A percentile compares a stretch with the other conserved stretches of the same genome.
phyloP scores from a whole-genome alignment of 495 filamentous ascomycete genomes.

The Hypoxylon fragiforme region DNA sequence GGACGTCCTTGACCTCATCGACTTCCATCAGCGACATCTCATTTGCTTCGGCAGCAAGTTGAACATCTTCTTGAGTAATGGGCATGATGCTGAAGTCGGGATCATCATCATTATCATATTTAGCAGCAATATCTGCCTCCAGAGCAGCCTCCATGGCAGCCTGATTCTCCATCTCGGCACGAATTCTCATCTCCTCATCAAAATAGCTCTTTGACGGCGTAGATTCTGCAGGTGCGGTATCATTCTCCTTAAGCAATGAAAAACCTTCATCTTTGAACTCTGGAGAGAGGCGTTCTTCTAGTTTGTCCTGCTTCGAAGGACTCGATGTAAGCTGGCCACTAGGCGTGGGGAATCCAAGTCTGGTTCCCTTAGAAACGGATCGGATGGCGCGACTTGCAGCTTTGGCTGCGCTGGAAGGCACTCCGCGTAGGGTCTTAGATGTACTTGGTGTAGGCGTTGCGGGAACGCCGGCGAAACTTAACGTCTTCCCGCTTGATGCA shows the following conservation, averaged over 20 bases:
- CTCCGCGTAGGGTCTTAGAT: conserved; percentile 34
- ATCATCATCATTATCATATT: conserved; percentile 26
- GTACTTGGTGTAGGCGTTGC: conserved; percentile 41
- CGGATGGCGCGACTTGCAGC: conserved; percentile 34
- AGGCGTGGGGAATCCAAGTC: conserved; percentile 63
- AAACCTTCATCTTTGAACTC: conserved; percentile 40
- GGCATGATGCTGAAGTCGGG: conserved; percentile 43
- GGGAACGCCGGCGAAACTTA: conserved; percentile 31
- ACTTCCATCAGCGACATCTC: conserved; percentile 56
- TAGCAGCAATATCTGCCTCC: conserved; percentile 39
- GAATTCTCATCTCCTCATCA: conserved; percentile 60
- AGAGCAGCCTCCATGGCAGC: conserved; percentile 41
- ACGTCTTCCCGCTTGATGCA: conserved; percentile 26
- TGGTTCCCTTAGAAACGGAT: conserved; percentile 30
- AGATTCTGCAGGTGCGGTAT: conserved; percentile 19
- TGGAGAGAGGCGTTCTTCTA: conserved; percentile 21
- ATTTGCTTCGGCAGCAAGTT: conserved; percentile 53
- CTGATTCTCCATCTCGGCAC: conserved; percentile 36
- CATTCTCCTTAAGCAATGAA: conserved; percentile 26
- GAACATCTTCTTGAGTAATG: conserved; percentile 50
- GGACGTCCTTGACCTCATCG: conserved; percentile 29
- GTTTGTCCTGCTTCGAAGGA: conserved; percentile 41
- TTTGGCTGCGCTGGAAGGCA: conserved; percentile 27
- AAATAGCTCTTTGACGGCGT: conserved; percentile 54
- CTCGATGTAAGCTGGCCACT: conserved; percentile 56